A percentile compares a stretch with the other conserved stretches of the same genome.
phyloP scores from a whole-genome alignment of 2,329 filamentous ascomycete species.

The Pseudogymnoascus sp. region DNA sequence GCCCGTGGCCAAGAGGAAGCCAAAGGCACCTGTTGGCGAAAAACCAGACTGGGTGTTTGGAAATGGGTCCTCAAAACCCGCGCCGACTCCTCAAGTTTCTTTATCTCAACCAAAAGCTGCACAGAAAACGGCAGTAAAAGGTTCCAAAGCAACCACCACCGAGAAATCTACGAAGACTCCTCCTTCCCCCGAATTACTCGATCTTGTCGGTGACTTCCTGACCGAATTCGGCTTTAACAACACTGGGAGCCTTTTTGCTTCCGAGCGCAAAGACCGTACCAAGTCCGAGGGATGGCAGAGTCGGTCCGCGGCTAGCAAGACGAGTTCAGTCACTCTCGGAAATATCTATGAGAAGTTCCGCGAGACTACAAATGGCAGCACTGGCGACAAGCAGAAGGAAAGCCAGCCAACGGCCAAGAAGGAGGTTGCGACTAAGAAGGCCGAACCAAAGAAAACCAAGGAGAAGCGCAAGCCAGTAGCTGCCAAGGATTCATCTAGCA shows the following conservation, averaged over 20 bases:
- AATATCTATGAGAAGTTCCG: conserved; percentile 34
- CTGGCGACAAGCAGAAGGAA: conserved; percentile 9
- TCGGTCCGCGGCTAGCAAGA: neutral
- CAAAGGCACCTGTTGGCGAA: conserved; percentile 13
- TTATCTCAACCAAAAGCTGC: conserved; percentile 11
- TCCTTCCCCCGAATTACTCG: conserved; percentile 54
- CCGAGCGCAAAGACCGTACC: conserved; percentile 44
- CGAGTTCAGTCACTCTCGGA: conserved; percentile 27
- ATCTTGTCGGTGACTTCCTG: conserved; percentile 59
- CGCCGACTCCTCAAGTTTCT: conserved; percentile 7
- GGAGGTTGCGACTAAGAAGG: conserved; percentile 20
- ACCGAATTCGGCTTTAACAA: conserved; percentile 55
- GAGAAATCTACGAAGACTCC: conserved; percentile 24
- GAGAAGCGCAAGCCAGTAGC: conserved; percentile 15
- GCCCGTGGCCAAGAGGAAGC: conserved; percentile 27
- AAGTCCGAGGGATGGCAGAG: conserved; percentile 37
- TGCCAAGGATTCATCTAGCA: conserved; percentile 28
- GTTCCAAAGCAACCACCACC: neutral
- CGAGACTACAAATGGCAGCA: conserved; percentile 20
- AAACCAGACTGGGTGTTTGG: conserved; percentile 29
- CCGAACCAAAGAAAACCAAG: conserved; percentile 23
- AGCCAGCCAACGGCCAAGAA: conserved; percentile 13
- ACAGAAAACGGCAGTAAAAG: conserved; percentile 12
- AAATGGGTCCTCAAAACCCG: conserved; percentile 14
- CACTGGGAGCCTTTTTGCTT: conserved; percentile 53